Base-by-base conservation (phyloP, 768 basidiomycete genomes). In the Tephrocybe rancida region DNA sequence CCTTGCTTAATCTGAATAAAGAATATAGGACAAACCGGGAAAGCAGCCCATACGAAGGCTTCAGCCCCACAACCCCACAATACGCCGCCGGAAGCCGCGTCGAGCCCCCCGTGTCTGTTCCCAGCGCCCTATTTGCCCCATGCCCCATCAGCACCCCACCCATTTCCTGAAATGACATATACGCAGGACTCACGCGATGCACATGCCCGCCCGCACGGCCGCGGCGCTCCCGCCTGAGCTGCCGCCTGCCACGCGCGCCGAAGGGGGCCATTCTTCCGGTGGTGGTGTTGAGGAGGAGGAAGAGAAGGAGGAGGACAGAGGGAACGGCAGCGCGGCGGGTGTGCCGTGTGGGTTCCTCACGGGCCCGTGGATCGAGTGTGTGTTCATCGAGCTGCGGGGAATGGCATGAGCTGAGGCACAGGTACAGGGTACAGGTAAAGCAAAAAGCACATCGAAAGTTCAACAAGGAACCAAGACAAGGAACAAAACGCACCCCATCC, bases 151-250 rank as follows among this genome's bases (percentile, higher is more conserved):
- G 37, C 9, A 16, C 5, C 5, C 6, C 16, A 5, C 16, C 14
- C 16, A 27, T 7, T 11, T 32, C 34, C 26, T 37, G n/a, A 8
- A 32, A 27, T 11, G 9, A 30, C 21, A 38, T 14, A 14, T 9
- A 78, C 92, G 70, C 61, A 96, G n/a, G n/a, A n/a, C n/a, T n/a
- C 95, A 85, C 89, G 64, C 86, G 78, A n/a, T n/a, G 64, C 91
- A 94, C 75, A 94, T 77, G 0, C 86, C 86, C 2, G 88, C 84
- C 0, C 90, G 90, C 0, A 98, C 95, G 4, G 95, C 92, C 1
- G 94, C 95, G 0, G 95, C 95, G 64, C 92, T 94, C 44, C 97
- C 96, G 1, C 97, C 95, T 0, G 93, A 96, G 61, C 92, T 95
- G 0, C 96, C 96, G 2, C 96, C 96, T 0, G 95, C 89, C 25